Evolutionary conservation across 139 green algal genomes (phyloP).

Genomic region (Protoeuglena noctilucae): DNA sequence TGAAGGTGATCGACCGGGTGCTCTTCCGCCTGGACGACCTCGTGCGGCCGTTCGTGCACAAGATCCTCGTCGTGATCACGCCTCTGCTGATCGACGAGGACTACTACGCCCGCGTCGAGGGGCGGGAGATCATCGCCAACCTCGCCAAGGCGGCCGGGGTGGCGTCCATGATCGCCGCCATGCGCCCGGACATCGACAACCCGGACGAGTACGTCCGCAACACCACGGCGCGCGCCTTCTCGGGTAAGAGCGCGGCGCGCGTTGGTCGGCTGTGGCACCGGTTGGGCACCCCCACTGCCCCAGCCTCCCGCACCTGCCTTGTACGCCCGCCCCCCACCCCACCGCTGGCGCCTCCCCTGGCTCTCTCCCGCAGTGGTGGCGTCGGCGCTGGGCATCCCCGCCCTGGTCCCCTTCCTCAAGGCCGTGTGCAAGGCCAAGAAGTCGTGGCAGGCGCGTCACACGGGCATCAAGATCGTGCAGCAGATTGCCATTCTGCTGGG

Average conservation of each 20-base stretch:
- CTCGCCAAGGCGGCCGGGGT: slow-evolving; percentile 84
- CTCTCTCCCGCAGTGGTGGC: slow-evolving; percentile 84
- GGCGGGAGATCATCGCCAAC: slow-evolving; percentile 97
- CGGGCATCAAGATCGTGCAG: slow-evolving; percentile 98
- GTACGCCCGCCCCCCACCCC: too few relatives aligned
- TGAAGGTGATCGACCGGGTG: slow-evolving; percentile 87
- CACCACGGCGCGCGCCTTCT: slow-evolving; percentile 82
- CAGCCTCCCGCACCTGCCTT: too few relatives aligned
- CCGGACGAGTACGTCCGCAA: slow-evolving; percentile 95
- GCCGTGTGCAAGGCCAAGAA: slow-evolving; percentile 95
- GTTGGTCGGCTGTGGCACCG: too few relatives aligned
- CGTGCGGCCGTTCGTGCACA: slow-evolving; percentile 95
- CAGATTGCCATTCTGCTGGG: slow-evolving; percentile 96
- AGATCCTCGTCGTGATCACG: slow-evolving; percentile 99
- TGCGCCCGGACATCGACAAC: slow-evolving; percentile 98
- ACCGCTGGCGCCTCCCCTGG: too few relatives aligned
- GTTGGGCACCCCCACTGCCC: too few relatives aligned
- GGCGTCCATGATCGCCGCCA: slow-evolving; percentile 93
- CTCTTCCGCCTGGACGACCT: slow-evolving; percentile 97
- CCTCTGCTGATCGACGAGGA: slow-evolving; percentile 98
- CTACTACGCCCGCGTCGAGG: slow-evolving; percentile 94
- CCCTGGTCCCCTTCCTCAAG: slow-evolving; percentile 95
- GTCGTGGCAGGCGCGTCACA: slow-evolving; percentile 70
- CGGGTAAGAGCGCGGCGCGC: too few relatives aligned
- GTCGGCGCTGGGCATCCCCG: slow-evolving; percentile 85